These are phyloP conservation scores for Prunus yedoensis DNA, from an alignment of 331 rosid species.

Conservation along the genomic window DNA sequence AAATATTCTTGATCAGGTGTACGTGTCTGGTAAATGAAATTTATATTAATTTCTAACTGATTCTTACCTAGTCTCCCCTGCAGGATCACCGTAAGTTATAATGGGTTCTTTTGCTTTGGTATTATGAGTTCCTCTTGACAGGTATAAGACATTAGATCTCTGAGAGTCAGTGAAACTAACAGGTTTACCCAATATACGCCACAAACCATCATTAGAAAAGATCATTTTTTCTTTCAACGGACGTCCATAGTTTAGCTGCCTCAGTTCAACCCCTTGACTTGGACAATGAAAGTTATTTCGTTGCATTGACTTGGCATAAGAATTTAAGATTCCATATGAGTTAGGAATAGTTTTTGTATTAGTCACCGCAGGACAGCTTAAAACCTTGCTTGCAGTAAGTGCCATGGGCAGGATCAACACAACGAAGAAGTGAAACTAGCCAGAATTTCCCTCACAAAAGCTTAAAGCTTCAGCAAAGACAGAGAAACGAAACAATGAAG, in stretches of 20 bases:
- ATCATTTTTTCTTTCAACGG: conserved; percentile 31
- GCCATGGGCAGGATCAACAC: conserved; percentile 59
- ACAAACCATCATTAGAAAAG: conserved; percentile 33
- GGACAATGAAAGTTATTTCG: conserved; percentile 39
- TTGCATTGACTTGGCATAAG: conserved; percentile 44
- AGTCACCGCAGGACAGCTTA: conserved; percentile 54
- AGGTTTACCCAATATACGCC: conserved; percentile 40
- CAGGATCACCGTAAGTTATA: conserved; percentile 51
- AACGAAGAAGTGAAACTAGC: conserved; percentile 28
- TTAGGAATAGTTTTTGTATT: conserved; percentile 43
- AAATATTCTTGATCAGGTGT: no score
- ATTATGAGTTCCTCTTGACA: conserved; percentile 58
- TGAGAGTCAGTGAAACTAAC: conserved; percentile 41
- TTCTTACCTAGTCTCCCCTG: conserved; percentile 57
- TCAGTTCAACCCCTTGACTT: conserved; percentile 40
- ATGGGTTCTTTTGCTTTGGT: conserved; percentile 55
- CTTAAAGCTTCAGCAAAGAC: conserved; percentile 34
- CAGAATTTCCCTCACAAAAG: conserved; percentile 34
- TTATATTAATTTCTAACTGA: neutral
- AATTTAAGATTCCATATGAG: conserved; percentile 40
- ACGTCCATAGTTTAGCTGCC: conserved; percentile 39
- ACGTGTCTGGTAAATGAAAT: no score
- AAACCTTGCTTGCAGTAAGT: conserved; percentile 58
- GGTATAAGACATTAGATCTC: conserved; percentile 44
- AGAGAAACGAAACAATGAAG: conserved; percentile 24